phyloP scores from a whole-genome alignment of 805 yeast species.

The Starmerella cellae region DNA sequence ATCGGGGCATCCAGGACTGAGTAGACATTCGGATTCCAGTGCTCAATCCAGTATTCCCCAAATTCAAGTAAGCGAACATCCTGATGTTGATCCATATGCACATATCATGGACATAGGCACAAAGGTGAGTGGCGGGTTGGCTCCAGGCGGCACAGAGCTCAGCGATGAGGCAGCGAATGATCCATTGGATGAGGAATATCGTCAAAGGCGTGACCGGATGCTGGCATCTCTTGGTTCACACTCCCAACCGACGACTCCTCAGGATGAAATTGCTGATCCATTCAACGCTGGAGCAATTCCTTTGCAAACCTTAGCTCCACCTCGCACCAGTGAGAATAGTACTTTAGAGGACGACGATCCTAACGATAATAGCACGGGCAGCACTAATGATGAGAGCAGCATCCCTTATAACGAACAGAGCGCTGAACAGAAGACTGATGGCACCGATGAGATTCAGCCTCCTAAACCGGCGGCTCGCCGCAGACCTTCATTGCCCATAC shows the following conservation, averaged over 20 bases:
- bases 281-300: slow-evolving; percentile 12
- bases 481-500: not conserved
- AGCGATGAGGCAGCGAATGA: slow-evolving; percentile 13
- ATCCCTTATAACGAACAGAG: not conserved
- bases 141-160: slow-evolving; percentile 25
- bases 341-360: not conserved
- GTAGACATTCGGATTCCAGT: not conserved
- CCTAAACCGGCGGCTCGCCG: not conserved
- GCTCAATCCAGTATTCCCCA: not conserved
- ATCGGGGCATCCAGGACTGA: not conserved
- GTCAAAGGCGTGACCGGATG: slow-evolving; percentile 17
- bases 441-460: too few species aligned
- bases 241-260: slow-evolving; percentile 10
- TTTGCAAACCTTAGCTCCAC: slow-evolving; percentile 1
- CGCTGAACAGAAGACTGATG: not conserved
- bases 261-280: slow-evolving; percentile 3
- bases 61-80: slow-evolving; percentile 11
- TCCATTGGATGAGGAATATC: slow-evolving; percentile 18
- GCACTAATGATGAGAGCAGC: not conserved
- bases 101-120: slow-evolving; percentile 23
- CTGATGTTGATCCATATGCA: slow-evolving; percentile 9
- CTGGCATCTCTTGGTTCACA: slow-evolving; percentile 8
- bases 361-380: not conserved
- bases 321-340: not conserved
- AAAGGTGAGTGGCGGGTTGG: slow-evolving; percentile 25